Base-by-base conservation (phyloP, 176 grass and related monocot genomes). In the Calamus simplicifolius region DNA sequence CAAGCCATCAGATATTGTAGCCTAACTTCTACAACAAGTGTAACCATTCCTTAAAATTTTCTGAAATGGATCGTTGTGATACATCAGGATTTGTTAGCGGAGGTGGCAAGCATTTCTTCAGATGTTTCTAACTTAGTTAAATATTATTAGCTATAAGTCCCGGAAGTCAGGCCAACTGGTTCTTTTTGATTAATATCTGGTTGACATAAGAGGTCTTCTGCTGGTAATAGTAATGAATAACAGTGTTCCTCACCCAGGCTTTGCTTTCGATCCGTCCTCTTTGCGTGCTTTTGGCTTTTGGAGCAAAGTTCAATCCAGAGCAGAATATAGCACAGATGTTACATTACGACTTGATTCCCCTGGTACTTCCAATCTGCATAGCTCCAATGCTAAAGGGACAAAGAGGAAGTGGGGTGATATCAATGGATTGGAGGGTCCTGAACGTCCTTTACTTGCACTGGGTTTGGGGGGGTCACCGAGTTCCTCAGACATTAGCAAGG, bases 401-500 rank as follows among this genome's bases (percentile, higher is more conserved):
- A 86, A 81, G 63, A 76, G 70, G 64, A 77, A 77, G 27, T 52
- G 73, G 63, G 71, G 67, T 63, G 60, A 66, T 71, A 77, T 75
- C 68, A 64, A 70, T 61, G 67, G 28, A 70, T 50, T 48, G 18
- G 50, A 82, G 56, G 65, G 26, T 74, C 21, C 48, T 31, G 64
- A 55, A 73, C 55, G 76, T 57, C 64, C 79, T 48, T 48, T 75
- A 54, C 71, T 93, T 48, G 75, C 73, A 51, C 59, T 92, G 52
- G 79, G 82, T 63, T 66, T 86, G 68, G 73, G 79, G 25, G 50
- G 25, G 29, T 97, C 81, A 65, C 67, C 59, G 63, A 78, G 81
- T 61, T 89, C 81, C 31, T 85, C 86, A 65, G 72, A 80, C 31
- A 82, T 70, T 61, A 85, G 79, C 68, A 98, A 98, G 81, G 58